Evolutionary conservation across 2,329 filamentous ascomycete species (phyloP).

Genomic region (Nannizzia gypsea): DNA sequence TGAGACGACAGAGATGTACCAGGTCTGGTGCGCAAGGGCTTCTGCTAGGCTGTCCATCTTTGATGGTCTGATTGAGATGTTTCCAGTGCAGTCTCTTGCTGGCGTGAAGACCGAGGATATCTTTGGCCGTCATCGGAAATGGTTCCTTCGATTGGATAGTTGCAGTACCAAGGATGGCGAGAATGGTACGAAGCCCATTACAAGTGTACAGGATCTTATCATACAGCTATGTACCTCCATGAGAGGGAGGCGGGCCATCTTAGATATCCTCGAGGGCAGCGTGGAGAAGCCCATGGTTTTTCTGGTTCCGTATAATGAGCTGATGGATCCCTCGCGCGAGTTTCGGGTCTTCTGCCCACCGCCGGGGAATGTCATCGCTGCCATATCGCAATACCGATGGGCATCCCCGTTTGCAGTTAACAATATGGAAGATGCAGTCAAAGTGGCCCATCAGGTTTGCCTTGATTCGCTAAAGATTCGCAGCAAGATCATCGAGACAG

Average conservation of each 20-base stretch:
- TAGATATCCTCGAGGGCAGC: slow-evolving; percentile 16
- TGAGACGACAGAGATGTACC: slow-evolving; percentile 21
- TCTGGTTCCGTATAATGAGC: slow-evolving; percentile 32
- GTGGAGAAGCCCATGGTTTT: slow-evolving; percentile 22
- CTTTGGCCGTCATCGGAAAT: slow-evolving; percentile 14
- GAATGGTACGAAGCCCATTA: slow-evolving; percentile 19
- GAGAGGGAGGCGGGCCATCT: slow-evolving; percentile 27
- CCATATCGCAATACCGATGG: not conserved
- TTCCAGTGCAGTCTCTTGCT: not conserved
- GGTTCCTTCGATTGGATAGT: not conserved
- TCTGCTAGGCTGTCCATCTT: not conserved
- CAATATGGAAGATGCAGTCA: not conserved
- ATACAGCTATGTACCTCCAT: slow-evolving; percentile 30
- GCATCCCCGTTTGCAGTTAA: not conserved
- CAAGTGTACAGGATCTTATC: slow-evolving; percentile 25
- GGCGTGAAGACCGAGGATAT: slow-evolving; percentile 21
- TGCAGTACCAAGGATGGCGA: slow-evolving; percentile 26
- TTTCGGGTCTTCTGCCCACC: slow-evolving; percentile 38
- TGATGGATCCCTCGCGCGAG: slow-evolving; percentile 30
- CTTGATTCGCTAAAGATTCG: not conserved
- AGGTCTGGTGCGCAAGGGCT: slow-evolving; percentile 11
- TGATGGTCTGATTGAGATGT: not conserved
- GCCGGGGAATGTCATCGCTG: slow-evolving; percentile 4
- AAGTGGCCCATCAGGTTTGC: not conserved
- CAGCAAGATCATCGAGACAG: not conserved